Evolutionary conservation across 2,329 filamentous ascomycete species (phyloP), one percentile per base, ranked within the genome.

Genomic region (Orbilia javanica): DNA sequence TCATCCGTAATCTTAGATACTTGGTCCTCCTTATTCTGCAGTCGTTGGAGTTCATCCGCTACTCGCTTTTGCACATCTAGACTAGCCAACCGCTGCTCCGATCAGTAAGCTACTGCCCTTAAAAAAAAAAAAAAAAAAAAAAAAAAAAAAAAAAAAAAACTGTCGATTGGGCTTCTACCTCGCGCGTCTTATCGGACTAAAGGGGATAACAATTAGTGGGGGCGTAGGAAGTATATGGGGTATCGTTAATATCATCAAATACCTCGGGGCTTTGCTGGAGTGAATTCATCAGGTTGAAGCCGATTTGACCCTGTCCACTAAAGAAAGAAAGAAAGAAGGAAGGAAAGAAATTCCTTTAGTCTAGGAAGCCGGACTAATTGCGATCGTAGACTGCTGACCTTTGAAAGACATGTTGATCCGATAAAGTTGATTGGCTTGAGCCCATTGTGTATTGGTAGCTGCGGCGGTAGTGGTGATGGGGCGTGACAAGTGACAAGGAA

Each of bases 221-320:
- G 4, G 18, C n/a, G 27, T 10, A 68, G 31, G 22, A 20, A 20
- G 18, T 20, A n/a, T 27, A 36, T 25, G 25, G n/a, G 1, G 29
- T 22, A 15, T 36, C 3, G 15, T 4, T 42, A 8, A 11, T 10
- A 20, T 6, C 13, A 31, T 11, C 15, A 31, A 18, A 36, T 72
- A 72, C 74, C 62, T 78, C 74, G 8, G 67, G 60, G 20, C 65
- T 78, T 68, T 78, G 67, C 22, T 78, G 67, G 11, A 78, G 52
- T n/a, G 74, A 78, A 34, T 78, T 50, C 36, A 64, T 72, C 1
- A 78, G 62, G 31, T 60, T 50, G 55, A 71, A 68, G n/a, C 74
- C 67, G 44, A 78, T 25, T 67, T 78, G 67, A 27, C 67, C 74
- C 1, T 71, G 60, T 20, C 74, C 74, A 50, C 74, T 71, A 68